Base-by-base conservation (phyloP, 495 filamentous ascomycete genomes). In the Tuber borchii region DNA sequence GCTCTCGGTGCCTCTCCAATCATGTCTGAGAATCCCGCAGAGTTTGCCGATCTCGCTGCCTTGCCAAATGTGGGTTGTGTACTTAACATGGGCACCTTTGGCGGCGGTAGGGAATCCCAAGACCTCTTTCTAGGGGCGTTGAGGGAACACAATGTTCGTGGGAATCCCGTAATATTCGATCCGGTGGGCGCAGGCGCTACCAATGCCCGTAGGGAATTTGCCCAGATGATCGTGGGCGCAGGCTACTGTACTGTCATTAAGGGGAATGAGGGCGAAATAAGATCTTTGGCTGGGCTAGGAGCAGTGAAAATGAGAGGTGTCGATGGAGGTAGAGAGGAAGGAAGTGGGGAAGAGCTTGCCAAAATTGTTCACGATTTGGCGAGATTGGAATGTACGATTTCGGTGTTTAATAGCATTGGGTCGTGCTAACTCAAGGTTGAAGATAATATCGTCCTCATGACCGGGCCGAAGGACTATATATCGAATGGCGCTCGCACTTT, bases 81-180 rank as follows among this genome's bases (percentile, higher is more conserved):
- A 20, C 90, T 99, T 80, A 99, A 99, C 84, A 97, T 97, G 93
- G 95, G 95, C 34, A 97, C 93, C 2, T 88, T 95, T 42, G 92
- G 90, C 14, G 88, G 91, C 4, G 90, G 92, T 8, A 92, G 92
- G 81, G 93, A 94, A 81, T 65, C 84, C 16, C 84, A 87, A 76
- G 84, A 86, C 0, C 76, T 90, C 8, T 77, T 82, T 31, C 81
- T 87, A 22, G 85, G 86, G 77, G 91, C 90, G 2, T 84, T 91
- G n/a, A 86, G 84, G 69, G 93, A 93, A 10, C 97, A 97, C 86
- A 97, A 97, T 80, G 84, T 84, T 19, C 87, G 84, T 37, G 90
- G 90, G 2, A 89, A 90, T 44, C 92, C 93, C 0, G 90, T 97
- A 0, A 85, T 97, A 2, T 92, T 94, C 72, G 95, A 99, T 83